Evolutionary conservation across 2,329 filamentous ascomycete genomes (phyloP), one percentile per base, ranked within the genome.

Genomic region (Fusarium longipes): DNA sequence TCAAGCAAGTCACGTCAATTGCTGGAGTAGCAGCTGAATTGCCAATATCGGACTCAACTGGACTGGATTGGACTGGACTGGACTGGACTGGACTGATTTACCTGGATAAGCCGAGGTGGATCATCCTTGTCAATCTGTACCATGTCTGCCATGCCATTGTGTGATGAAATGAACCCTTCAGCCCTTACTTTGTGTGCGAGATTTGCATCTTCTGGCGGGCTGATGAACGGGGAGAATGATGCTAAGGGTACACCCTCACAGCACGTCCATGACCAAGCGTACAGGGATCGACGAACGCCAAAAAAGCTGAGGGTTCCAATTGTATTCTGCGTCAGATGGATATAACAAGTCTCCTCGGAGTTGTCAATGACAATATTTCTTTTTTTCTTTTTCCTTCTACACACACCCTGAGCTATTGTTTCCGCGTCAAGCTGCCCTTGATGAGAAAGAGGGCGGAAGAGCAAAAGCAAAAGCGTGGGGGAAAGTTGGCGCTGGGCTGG

Each of bases 391-490:
- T 24, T 32, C 22, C 18, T 22, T 29, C 25, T 18, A 50, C n/a
- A n/a, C n/a, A 65, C 65, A 42, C 65, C 65, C 65, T 39, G 18
- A 62, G 65, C 60, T 65, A 17, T 22, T 30, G 35, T 22, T 39
- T 8, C 55, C 43, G 39, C 42, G 44, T 57, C 60, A 65, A 67
- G 51, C 64, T 49, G 53, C 50, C 36, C 59, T 55, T 59, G 40
- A 32, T 42, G 35, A 57, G 49, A 54, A 56, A 61, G 17, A 14
- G 22, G 11, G 8, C 30, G 54, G 61, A 58, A n/a, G n/a, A n/a
- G n/a, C n/a, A n/a, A n/a, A n/a, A n/a, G n/a, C n/a, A n/a, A 48
- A 45, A 48, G 63, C 63, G 68, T 70, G 68, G 68, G 66, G 61
- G 38, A 40, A 65, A n/a, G n/a, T n/a, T n/a, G n/a, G n/a, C n/a